Conservation (phyloP, 805 yeast species). For the Sungouiozyma ichnusensis region DNA sequence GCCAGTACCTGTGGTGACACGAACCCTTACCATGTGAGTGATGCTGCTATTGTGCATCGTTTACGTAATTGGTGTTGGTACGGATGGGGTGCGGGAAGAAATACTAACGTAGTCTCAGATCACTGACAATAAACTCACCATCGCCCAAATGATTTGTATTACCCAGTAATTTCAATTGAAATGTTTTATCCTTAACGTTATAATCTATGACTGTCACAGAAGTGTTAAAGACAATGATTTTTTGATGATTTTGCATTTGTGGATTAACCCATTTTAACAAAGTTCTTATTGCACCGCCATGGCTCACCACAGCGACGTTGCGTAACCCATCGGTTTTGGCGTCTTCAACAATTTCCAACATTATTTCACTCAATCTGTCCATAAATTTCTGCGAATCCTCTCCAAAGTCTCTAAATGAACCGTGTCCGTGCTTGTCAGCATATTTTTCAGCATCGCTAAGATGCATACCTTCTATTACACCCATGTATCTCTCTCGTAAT, state of each 20-base stretch:
- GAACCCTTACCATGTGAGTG: too few species aligned
- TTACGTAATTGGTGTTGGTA: background rate
- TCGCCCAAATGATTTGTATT: slow-evolving; percentile 58
- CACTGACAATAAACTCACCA: slow-evolving; percentile 39
- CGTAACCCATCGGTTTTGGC: slow-evolving; percentile 21
- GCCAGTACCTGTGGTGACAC: too few species aligned
- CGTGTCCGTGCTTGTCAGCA: slow-evolving; percentile 44
- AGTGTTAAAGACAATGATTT: slow-evolving; percentile 60
- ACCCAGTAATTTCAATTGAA: slow-evolving; percentile 46
- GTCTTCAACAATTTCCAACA: slow-evolving; percentile 34
- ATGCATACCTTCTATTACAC: slow-evolving; percentile 66
- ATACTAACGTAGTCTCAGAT: slow-evolving; percentile 32
- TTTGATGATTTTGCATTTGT: slow-evolving; percentile 32
- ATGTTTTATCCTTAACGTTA: slow-evolving; percentile 31
- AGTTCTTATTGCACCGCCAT: slow-evolving; percentile 72
- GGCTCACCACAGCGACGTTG: slow-evolving; percentile 58
- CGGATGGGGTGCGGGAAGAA: background rate
- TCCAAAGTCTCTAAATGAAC: slow-evolving; percentile 52
- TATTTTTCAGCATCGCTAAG: slow-evolving; percentile 48
- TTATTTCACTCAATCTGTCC: slow-evolving; percentile 38
- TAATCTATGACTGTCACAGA: slow-evolving; percentile 61
- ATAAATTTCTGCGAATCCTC: slow-evolving; percentile 42
- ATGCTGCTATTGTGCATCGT: too few species aligned
- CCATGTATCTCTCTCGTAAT: slow-evolving; percentile 71
- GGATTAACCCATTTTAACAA: slow-evolving; percentile 43